Percentiles rank a stretch among this genome's conserved stretches.
phyloP scores from a whole-genome alignment of 1,284 basidiomycete genomes.

The Hypsizygus ulmarius region DNA sequence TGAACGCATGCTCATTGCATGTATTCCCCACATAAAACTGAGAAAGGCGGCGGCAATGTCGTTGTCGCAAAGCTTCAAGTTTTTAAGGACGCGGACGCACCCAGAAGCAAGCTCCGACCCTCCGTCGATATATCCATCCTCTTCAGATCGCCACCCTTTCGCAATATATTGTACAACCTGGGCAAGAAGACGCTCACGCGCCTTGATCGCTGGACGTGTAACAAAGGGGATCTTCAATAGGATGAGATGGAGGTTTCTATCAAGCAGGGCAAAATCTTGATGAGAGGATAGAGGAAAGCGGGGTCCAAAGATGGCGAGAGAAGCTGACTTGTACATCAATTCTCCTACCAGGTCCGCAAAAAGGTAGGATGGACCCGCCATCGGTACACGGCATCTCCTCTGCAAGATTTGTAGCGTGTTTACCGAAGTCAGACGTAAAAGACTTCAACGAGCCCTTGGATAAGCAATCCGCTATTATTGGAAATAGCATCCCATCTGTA shows the following conservation, averaged over 20 bases:
- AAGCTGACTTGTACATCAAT: constrained; percentile 1
- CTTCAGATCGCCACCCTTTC: constrained; percentile 1
- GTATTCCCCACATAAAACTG: constrained; percentile 4
- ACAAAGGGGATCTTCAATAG: background rate
- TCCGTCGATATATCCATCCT: constrained; percentile 1
- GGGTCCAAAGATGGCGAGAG: constrained; percentile 5
- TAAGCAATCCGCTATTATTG: constrained; percentile 3
- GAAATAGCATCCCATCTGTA: constrained; percentile 1
- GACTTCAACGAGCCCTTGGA: background rate
- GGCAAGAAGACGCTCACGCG: background rate
- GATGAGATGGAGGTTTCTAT: background rate
- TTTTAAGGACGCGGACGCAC: constrained; percentile 1
- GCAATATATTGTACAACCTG: background rate
- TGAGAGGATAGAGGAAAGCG: constrained; percentile 3
- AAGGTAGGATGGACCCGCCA: background rate
- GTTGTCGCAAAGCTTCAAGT: background rate
- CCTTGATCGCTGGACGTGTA: background rate
- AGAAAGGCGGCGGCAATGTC: background rate
- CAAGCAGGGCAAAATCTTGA: background rate
- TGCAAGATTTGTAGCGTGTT: background rate
- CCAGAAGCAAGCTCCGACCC: constrained; percentile 4
- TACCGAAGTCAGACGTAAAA: constrained; percentile 1
- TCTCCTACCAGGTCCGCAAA: background rate
- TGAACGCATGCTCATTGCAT: constrained; percentile 3
- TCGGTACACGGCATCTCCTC: background rate